Evolutionary conservation across 2,329 filamentous ascomycete genomes (phyloP).

Genomic region (Hymenoscyphus repandus): DNA sequence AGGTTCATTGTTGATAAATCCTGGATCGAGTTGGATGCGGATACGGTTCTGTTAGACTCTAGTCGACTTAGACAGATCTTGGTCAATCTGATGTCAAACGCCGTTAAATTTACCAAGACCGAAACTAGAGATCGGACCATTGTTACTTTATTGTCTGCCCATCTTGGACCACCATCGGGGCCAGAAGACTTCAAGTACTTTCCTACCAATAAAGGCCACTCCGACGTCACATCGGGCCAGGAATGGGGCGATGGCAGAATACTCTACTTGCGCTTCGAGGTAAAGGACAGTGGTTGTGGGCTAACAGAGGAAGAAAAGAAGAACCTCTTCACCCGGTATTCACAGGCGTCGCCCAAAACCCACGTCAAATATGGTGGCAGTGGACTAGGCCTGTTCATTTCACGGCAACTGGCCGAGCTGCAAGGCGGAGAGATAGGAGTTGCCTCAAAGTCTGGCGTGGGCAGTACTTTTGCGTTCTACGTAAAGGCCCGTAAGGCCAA

Average conservation of each 20-base stretch:
- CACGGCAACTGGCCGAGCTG: slow-evolving; percentile 68
- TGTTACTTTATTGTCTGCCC: slow-evolving; percentile 31
- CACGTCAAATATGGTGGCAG: slow-evolving; percentile 76
- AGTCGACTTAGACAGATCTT: slow-evolving; percentile 68
- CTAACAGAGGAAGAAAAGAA: slow-evolving; percentile 66
- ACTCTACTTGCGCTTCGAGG: slow-evolving; percentile 66
- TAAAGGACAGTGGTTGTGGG: slow-evolving; percentile 71
- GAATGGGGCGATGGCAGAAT: slow-evolving; percentile 71
- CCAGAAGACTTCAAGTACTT: slow-evolving; percentile 27
- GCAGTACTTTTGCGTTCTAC: slow-evolving; percentile 71
- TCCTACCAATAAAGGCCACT: slow-evolving; percentile 54
- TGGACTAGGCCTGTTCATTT: slow-evolving; percentile 75
- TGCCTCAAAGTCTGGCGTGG: slow-evolving; percentile 58
- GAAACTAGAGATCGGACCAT: slow-evolving; percentile 47
- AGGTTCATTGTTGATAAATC: slow-evolving; percentile 62
- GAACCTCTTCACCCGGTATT: slow-evolving; percentile 72
- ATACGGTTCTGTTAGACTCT: slow-evolving; percentile 69
- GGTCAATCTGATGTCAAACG: slow-evolving; percentile 69
- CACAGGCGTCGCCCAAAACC: slow-evolving; percentile 70
- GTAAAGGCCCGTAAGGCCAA: slow-evolving; percentile 33
- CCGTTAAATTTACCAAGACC: slow-evolving; percentile 61
- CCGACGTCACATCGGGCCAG: slow-evolving; percentile 21
- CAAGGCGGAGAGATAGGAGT: slow-evolving; percentile 73
- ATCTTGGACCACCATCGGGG: slow-evolving; percentile 40
- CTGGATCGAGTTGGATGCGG: slow-evolving; percentile 55